These are phyloP conservation scores for Dryadomyces quercus-mongolicae DNA, from an alignment of 2,329 filamentous ascomycete genomes.

Conservation along the genomic window DNA sequence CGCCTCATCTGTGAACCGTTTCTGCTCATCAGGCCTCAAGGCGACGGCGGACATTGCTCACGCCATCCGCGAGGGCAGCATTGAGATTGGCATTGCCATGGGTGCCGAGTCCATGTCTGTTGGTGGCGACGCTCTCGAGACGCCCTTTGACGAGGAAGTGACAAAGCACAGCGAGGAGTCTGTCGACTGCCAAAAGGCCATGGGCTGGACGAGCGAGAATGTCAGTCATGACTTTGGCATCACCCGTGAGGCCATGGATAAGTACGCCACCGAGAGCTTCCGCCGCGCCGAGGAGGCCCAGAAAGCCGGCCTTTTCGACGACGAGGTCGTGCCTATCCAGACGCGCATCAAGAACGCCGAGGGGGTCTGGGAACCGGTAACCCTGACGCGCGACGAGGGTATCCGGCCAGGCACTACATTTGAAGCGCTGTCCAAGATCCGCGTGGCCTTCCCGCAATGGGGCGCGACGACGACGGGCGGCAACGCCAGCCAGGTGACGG, in stretches of 20 bases:
- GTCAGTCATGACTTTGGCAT: constrained; percentile 86
- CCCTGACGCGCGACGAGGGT: constrained; percentile 76
- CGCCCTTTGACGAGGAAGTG: constrained; percentile 69
- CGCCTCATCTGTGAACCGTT: constrained; percentile 78
- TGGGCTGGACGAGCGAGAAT: constrained; percentile 98
- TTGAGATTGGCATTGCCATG: constrained; percentile 77
- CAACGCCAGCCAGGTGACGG: constrained; percentile 90
- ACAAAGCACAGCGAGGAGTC: constrained; percentile 61
- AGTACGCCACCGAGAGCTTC: constrained; percentile 79
- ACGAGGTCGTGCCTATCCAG: constrained; percentile 85
- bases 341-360: constrained; percentile 76
- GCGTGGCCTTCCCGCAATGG: constrained; percentile 81
- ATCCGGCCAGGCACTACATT: constrained; percentile 81
- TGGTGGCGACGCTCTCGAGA: constrained; percentile 55
- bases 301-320: constrained; percentile 80
- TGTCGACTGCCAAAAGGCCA: constrained; percentile 79
- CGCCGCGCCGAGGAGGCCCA: constrained; percentile 78
- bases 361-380: constrained; percentile 66
- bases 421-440: constrained; percentile 72
- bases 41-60: constrained; percentile 91
- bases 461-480: constrained; percentile 80
- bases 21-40: constrained; percentile 95
- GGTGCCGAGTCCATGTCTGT: constrained; percentile 83
- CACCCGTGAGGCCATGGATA: constrained; percentile 67
- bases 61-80: constrained; percentile 66